phyloP scores from a whole-genome alignment of 1,284 basidiomycete species.

The Fomitopsis palustris region DNA sequence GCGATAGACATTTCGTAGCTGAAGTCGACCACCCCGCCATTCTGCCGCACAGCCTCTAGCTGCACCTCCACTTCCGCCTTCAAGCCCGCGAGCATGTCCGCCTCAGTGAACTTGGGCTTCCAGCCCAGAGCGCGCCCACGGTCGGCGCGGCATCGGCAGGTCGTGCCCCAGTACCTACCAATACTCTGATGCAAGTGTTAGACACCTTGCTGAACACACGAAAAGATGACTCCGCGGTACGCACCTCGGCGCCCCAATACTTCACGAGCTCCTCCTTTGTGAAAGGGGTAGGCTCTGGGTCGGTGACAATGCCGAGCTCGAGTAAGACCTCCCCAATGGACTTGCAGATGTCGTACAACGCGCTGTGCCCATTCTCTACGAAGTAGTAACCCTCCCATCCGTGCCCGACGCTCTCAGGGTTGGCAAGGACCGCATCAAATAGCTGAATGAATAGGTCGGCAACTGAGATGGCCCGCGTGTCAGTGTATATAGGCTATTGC shows the following conservation, averaged over 20 bases:
- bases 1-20: too few species aligned
- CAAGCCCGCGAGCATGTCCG: slow-evolving; percentile 32
- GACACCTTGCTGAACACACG: too few species aligned
- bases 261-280: slow-evolving; percentile 29
- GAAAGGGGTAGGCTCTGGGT: slow-evolving; percentile 25
- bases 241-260: slow-evolving; percentile 13
- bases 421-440: slow-evolving; percentile 12
- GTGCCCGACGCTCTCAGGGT: slow-evolving; percentile 25
- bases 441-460: slow-evolving; percentile 19
- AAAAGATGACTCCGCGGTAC: neutral
- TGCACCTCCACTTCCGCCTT: slow-evolving; percentile 14
- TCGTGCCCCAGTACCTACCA: too few species aligned
- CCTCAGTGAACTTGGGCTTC: slow-evolving; percentile 30
- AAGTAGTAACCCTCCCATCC: slow-evolving; percentile 46
- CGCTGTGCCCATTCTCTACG: slow-evolving; percentile 42
- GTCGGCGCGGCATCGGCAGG: slow-evolving; percentile 38
- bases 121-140: slow-evolving; percentile 38
- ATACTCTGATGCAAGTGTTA: too few species aligned
- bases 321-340: slow-evolving; percentile 33
- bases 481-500: too few species aligned
- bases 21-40: too few species aligned
- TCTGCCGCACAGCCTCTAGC: too few species aligned
- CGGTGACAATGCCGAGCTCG: slow-evolving; percentile 22
- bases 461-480: slow-evolving; percentile 7
- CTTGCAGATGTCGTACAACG: slow-evolving; percentile 31